These are phyloP conservation scores for Penicillium frequentans DNA, from an alignment of 2,329 filamentous ascomycete genomes.

Conservation along the genomic window DNA sequence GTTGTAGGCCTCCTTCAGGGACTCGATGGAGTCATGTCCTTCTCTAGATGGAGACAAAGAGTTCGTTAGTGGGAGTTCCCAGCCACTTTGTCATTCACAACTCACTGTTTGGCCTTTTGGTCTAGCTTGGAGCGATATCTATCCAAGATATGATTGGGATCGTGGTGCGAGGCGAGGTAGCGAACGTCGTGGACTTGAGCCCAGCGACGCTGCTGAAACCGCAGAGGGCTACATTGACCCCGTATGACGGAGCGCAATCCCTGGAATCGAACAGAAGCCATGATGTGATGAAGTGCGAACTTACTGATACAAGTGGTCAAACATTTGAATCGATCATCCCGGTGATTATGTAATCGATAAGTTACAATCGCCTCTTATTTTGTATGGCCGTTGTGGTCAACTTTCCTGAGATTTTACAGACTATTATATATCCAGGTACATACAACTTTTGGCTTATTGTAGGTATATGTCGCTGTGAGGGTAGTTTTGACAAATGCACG, in stretches of 20 bases:
- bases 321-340: neutral
- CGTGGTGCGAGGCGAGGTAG: constrained; percentile 77
- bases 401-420: no score
- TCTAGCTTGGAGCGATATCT: constrained; percentile 87
- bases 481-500: no score
- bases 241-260: constrained; percentile 51
- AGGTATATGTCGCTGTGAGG: no score
- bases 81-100: constrained; percentile 6
- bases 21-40: constrained; percentile 60
- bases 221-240: constrained; percentile 28
- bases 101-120: constrained; percentile 70
- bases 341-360: neutral
- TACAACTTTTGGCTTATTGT: no score
- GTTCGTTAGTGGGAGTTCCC: neutral
- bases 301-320: neutral
- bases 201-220: constrained; percentile 70
- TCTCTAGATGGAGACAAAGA: constrained; percentile 60
- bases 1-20: constrained; percentile 76
- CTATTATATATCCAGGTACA: no score
- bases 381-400: no score
- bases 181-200: constrained; percentile 90
- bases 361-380: neutral
- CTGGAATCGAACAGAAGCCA: constrained; percentile 53
- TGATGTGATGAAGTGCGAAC: constrained; percentile 24
- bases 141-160: constrained; percentile 66